These are phyloP conservation scores for Termitomyces heimii DNA, from an alignment of 768 basidiomycete species.

Conservation along the genomic window DNA sequence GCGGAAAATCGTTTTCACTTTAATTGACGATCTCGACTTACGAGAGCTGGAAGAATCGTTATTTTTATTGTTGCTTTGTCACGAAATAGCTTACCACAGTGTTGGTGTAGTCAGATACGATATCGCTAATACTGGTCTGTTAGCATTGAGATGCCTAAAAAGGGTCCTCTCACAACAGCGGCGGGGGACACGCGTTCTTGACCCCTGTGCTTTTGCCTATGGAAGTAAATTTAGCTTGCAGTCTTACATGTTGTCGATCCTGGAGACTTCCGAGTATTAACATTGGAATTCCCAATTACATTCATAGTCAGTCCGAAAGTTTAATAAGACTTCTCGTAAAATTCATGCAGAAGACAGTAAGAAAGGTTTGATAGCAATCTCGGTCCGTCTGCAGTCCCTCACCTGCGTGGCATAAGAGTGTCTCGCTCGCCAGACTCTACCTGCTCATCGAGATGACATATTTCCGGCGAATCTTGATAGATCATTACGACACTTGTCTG, in stretches of 20 bases:
- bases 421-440: not conserved
- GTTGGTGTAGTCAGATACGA: conserved; percentile 50
- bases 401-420: not conserved
- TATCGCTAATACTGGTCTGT: conserved; percentile 35
- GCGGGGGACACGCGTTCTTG: conserved; percentile 47
- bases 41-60: conserved; percentile 72
- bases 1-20: conserved; percentile 46
- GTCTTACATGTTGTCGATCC: not conserved
- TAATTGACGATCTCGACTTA: conserved; percentile 75
- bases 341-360: not conserved
- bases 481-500: not conserved
- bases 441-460: conserved; percentile 6
- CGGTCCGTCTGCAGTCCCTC: not conserved
- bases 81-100: conserved; percentile 78
- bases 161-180: conserved; percentile 44
- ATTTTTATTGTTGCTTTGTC: conserved; percentile 81
- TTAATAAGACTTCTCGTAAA: conserved; percentile 4
- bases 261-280: not conserved
- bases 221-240: conserved; percentile 49
- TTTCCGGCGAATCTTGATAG: conserved; percentile 3
- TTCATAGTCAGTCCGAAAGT: conserved; percentile 3
- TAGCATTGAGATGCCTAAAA: conserved; percentile 41
- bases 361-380: not conserved
- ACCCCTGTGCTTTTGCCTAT: conserved; percentile 59
- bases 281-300: not conserved